Evolutionary conservation across 345 rosid species (phyloP).

Genomic region (Barbarea vulgaris): DNA sequence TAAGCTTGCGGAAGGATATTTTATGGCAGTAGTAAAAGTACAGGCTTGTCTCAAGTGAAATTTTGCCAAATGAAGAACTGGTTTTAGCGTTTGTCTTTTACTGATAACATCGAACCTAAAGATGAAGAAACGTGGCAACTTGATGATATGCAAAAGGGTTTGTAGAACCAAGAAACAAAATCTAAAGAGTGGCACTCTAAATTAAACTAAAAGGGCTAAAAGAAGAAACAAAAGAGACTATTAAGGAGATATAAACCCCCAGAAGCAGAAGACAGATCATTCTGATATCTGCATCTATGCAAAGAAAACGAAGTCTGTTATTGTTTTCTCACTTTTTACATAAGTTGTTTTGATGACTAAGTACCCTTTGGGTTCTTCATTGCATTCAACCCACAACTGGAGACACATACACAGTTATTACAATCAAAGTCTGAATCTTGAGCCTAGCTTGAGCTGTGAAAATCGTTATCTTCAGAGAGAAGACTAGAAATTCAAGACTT

Average conservation of each 20-base stretch:
- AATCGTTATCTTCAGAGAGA: conserved; percentile 8
- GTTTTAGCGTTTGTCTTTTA: background rate
- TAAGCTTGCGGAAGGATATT: conserved; percentile 19
- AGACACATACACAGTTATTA: background rate
- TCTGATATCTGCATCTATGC: conserved; percentile 29
- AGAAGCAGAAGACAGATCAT: conserved; percentile 26
- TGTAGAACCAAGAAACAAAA: background rate
- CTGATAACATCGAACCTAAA: background rate
- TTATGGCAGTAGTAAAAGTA: conserved; percentile 4
- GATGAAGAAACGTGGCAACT: conserved; percentile 7
- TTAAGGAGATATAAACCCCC: conserved; percentile 13
- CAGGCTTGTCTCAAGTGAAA: conserved; percentile 19
- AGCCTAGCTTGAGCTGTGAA: conserved; percentile 20
- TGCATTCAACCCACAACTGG: conserved; percentile 23
- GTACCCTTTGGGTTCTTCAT: conserved; percentile 31
- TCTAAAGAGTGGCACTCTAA: conserved; percentile 21
- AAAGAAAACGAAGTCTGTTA: conserved; percentile 21
- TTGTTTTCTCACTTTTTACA: conserved; percentile 22
- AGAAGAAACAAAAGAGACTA: conserved; percentile 12
- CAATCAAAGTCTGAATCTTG: conserved; percentile 11
- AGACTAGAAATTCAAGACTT: conserved; percentile 22
- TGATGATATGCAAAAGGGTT: conserved; percentile 9
- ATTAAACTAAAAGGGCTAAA: conserved; percentile 10
- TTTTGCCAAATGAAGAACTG: conserved; percentile 21
- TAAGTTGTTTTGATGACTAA: conserved; percentile 26